Conservation (phyloP, 2,329 filamentous ascomycete genomes). For the Beauveria brongniartii region DNA sequence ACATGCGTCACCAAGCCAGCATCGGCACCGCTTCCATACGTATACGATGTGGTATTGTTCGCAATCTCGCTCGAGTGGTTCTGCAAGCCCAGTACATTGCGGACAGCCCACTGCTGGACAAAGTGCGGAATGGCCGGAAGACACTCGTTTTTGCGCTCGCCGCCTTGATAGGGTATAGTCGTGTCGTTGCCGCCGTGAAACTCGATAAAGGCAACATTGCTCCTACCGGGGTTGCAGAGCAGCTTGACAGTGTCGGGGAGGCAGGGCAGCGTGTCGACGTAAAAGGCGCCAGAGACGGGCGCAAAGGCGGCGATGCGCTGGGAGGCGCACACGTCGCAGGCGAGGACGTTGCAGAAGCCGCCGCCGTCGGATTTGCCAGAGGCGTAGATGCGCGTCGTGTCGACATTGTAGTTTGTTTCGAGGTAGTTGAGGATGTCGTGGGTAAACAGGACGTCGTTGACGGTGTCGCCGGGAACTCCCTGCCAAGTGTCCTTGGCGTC, state of each 20-base stretch:
- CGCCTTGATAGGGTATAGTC: slow-evolving; percentile 37
- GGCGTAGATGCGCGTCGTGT: slow-evolving; percentile 29
- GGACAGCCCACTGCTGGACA: slow-evolving; percentile 27
- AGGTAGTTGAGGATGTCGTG: slow-evolving; percentile 31
- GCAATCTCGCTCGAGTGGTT: slow-evolving; percentile 13
- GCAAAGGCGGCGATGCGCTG: slow-evolving; percentile 31
- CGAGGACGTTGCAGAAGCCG: slow-evolving; percentile 31
- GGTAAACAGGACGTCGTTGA: slow-evolving; percentile 35
- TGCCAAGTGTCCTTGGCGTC: slow-evolving; percentile 23
- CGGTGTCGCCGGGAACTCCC: slow-evolving; percentile 25
- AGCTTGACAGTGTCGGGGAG: slow-evolving; percentile 26
- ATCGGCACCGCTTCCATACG: slow-evolving; percentile 17
- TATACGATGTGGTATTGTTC: slow-evolving; percentile 20
- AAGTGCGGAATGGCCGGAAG: slow-evolving; percentile 34
- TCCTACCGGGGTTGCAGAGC: slow-evolving; percentile 28
- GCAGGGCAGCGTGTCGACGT: slow-evolving; percentile 25
- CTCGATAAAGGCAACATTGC: slow-evolving; percentile 34
- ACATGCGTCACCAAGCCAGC: slow-evolving; percentile 22
- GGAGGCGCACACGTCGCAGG: slow-evolving; percentile 27
- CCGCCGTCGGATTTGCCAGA: slow-evolving; percentile 34
- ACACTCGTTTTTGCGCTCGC: slow-evolving; percentile 30
- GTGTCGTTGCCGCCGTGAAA: slow-evolving; percentile 40
- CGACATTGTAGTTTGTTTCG: slow-evolving; percentile 26
- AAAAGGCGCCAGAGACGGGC: slow-evolving; percentile 31
- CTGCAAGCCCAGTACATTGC: slow-evolving; percentile 19